These are phyloP conservation scores for Hypomyces rosellus DNA, from an alignment of 2,329 filamentous ascomycete genomes.

Conservation along the genomic window DNA sequence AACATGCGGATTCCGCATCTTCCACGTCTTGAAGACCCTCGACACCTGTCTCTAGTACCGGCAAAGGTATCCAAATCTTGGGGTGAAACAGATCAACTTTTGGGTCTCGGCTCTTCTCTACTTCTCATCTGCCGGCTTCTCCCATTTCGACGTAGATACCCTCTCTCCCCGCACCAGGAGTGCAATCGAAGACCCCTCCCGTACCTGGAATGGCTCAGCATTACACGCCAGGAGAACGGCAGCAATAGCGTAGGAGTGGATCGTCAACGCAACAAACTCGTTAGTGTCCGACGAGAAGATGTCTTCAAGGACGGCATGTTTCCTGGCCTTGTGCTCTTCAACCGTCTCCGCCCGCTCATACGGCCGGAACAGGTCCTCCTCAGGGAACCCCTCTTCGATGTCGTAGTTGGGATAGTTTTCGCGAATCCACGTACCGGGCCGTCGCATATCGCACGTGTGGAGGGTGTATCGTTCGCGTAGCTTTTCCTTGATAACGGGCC, in stretches of 20 bases:
- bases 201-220: no score
- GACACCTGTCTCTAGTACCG: no score
- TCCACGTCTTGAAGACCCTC: no score
- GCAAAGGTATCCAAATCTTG: no score
- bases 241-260: constrained; percentile 42
- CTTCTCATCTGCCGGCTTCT: no score
- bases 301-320: constrained; percentile 38
- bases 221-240: no score
- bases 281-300: constrained; percentile 36
- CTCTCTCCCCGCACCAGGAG: neutral
- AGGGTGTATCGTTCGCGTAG: constrained; percentile 53
- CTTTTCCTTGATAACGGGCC: constrained; percentile 50
- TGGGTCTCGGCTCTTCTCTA: no score
- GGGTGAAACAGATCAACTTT: no score
- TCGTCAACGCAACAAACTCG: constrained; percentile 43
- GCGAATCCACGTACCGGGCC: constrained; percentile 40
- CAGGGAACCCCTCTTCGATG: constrained; percentile 49
- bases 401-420: constrained; percentile 42
- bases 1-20: no score
- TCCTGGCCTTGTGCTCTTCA: constrained; percentile 38
- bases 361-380: constrained; percentile 49
- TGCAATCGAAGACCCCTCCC: constrained; percentile 1
- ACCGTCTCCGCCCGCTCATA: constrained; percentile 42
- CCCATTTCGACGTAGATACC: no score
- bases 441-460: constrained; percentile 56